These are phyloP conservation scores for Penicillium expansum DNA, from an alignment of 2,329 filamentous ascomycete species.

Conservation along the genomic window DNA sequence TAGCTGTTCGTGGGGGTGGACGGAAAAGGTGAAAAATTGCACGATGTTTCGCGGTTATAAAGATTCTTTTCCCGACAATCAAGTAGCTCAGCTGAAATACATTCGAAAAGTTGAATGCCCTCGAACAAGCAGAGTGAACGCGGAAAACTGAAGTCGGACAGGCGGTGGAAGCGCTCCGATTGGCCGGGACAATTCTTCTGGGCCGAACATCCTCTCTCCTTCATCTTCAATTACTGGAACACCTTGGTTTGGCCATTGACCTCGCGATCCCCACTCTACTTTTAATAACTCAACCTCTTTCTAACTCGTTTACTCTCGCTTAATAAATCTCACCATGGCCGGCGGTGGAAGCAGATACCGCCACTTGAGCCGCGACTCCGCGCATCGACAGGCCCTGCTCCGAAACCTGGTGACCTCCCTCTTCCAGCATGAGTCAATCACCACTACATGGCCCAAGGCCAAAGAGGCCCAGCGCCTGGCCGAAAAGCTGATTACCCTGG, in stretches of 20 bases:
- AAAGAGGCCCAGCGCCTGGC: slow-evolving; percentile 94
- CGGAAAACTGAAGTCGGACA: slow-evolving; percentile 20
- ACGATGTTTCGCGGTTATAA: neutral
- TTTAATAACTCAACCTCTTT: neutral
- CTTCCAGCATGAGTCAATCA: slow-evolving; percentile 87
- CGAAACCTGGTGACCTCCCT: slow-evolving; percentile 95
- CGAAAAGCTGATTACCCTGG: slow-evolving; percentile 90
- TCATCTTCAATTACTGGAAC: neutral
- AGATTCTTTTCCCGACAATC: neutral
- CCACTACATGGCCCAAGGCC: slow-evolving; percentile 92
- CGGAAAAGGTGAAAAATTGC: too few species aligned
- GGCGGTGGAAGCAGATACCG: slow-evolving; percentile 84
- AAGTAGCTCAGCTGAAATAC: neutral
- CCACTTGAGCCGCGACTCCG: slow-evolving; percentile 77
- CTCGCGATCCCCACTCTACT: slow-evolving; percentile 8
- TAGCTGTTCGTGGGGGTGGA: neutral
- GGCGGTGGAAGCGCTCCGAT: slow-evolving; percentile 35
- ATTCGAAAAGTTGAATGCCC: neutral
- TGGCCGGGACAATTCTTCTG: slow-evolving; percentile 39
- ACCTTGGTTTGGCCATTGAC: neutral
- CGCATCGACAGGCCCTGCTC: slow-evolving; percentile 87
- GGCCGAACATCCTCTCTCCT: slow-evolving; percentile 9
- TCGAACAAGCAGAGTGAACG: slow-evolving; percentile 2
- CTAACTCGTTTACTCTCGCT: neutral
- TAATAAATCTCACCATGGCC: slow-evolving; percentile 60